phyloP scores from a whole-genome alignment of 805 yeast genomes.

The Suhomyces sp. region DNA sequence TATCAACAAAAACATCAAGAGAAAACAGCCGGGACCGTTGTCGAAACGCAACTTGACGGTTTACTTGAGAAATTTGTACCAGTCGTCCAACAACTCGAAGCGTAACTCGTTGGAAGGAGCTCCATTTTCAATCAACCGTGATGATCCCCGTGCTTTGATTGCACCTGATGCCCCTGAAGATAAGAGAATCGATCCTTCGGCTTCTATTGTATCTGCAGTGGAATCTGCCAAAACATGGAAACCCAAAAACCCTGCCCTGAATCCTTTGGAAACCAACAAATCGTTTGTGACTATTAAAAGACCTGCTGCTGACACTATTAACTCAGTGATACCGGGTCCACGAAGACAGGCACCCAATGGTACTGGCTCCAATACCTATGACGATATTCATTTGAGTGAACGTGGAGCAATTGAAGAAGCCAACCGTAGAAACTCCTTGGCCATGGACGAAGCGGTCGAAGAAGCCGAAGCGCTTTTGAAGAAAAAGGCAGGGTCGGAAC shows the following conservation, averaged over 20 bases:
- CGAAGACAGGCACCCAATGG: constrained; percentile 11
- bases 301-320: constrained; percentile 31
- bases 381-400: constrained; percentile 44
- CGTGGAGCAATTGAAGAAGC: constrained; percentile 39
- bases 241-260: constrained; percentile 65
- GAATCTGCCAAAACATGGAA: constrained; percentile 34
- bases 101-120: constrained; percentile 40
- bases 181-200: background rate
- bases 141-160: background rate
- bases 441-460: constrained; percentile 1
- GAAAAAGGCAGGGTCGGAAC: background rate
- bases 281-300: constrained; percentile 67
- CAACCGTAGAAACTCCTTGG: constrained; percentile 2
- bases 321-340: constrained; percentile 22
- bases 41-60: constrained; percentile 66
- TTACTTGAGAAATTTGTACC: constrained; percentile 62
- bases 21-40: constrained; percentile 73
- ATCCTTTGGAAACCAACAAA: constrained; percentile 65
- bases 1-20: constrained; percentile 80
- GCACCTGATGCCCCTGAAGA: background rate
- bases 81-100: constrained; percentile 34
- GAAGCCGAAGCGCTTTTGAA: background rate
- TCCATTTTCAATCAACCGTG: constrained; percentile 2
- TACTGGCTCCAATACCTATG: constrained; percentile 16
- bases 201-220: constrained; percentile 3